Evolutionary conservation across 495 filamentous ascomycete species (phyloP), one percentile per base, ranked within the genome.

Genomic region (Hypoxylon intermedium): DNA sequence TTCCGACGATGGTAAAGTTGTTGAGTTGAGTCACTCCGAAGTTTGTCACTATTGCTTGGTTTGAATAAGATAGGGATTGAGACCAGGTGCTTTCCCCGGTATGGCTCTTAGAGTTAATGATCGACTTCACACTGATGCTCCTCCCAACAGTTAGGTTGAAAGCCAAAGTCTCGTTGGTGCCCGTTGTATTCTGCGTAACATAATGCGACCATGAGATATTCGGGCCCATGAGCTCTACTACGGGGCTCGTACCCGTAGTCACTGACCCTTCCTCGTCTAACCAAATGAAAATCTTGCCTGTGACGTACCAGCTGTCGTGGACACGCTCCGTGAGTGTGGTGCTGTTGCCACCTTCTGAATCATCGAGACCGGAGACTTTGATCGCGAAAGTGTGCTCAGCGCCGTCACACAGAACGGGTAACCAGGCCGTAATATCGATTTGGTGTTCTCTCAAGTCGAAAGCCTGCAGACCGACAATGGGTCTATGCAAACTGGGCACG

Each of bases 401-500:
- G 3, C 84, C 86, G 65, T 91, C 85, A 43, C 83, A 85, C 2
- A 96, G 75, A 12, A 87, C 21, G 0, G 88, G 84, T 0, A 96
- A 70, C 62, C 84, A 93, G 0, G 90, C 87, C 0, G 89, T 88
- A 45, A 95, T 89, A 70, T 96, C 92, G 51, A 95, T 92, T 64
- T 93, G 87, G 53, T 91, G 86, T 59, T 92, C 87, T 11, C 85
- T 81, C 16, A 95, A 76, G 66, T 96, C 91, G 68, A 91, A 95
- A 2, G 90, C 85, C 47, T 93, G 86, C 31, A 92, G 87, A 2
- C 92, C 90, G 7, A 90, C 91, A 58, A 96, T 86, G 0, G 92
- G 92, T 0, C 89, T 78, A 84, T 92, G 94, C 16, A 95, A 79
- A 0, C 84, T 85, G 5, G 92, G 92, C 0, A 85, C 86, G 1